A percentile compares a stretch with the other conserved stretches of the same genome.
These are phyloP conservation scores for Angomonas deanei DNA, from an alignment of 208 protist species.

Conservation along the genomic window DNA sequence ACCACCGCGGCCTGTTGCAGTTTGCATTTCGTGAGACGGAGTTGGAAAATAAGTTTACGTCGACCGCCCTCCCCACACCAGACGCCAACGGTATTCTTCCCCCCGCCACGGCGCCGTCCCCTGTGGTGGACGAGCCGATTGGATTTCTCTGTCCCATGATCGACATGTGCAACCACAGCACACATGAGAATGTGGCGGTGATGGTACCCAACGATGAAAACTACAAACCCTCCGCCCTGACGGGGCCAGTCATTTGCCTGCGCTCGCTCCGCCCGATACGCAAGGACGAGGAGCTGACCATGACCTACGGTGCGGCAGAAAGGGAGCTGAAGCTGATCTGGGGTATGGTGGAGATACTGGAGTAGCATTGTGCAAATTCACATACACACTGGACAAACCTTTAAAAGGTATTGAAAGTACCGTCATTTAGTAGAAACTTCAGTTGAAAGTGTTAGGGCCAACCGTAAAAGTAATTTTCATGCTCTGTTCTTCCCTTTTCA, in stretches of 20 bases:
- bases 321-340: conserved; percentile 69
- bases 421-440: too few relatives aligned
- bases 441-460: too few relatives aligned
- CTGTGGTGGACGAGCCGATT: conserved; percentile 48
- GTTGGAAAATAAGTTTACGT: conserved; percentile 32
- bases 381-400: not conserved
- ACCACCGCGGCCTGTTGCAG: conserved; percentile 47
- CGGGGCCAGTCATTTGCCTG: conserved; percentile 55
- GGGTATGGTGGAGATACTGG: conserved; percentile 65
- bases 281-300: conserved; percentile 75
- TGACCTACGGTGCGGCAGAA: conserved; percentile 58
- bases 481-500: not conserved
- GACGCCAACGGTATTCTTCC: not conserved
- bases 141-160: conserved; percentile 77
- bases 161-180: conserved; percentile 84
- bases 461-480: not conserved
- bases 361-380: conserved; percentile 6
- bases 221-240: conserved; percentile 11
- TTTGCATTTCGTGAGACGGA: conserved; percentile 55
- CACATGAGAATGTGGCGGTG: conserved; percentile 74
- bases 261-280: conserved; percentile 61
- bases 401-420: too few relatives aligned
- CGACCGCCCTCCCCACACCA: not conserved
- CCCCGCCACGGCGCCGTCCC: not conserved
- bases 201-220: conserved; percentile 46